These are phyloP conservation scores for Fusarium pseudograminearum DNA, from an alignment of 2,329 filamentous ascomycete species.

Conservation along the genomic window DNA sequence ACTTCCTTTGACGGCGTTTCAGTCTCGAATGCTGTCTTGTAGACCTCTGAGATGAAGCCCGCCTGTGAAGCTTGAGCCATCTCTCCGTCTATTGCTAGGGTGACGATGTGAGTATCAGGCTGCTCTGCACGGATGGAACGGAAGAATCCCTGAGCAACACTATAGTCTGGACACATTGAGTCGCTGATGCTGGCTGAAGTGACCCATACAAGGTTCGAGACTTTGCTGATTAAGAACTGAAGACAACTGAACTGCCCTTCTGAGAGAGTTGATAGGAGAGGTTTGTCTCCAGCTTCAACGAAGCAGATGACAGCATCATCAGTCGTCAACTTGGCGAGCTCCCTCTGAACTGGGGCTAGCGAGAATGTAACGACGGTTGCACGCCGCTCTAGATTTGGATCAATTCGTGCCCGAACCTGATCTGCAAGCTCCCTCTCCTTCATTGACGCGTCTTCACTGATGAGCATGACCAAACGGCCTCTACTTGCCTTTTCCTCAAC, in stretches of 20 bases:
- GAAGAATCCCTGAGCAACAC: slow-evolving; percentile 5
- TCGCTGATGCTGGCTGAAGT: rapidly evolving
- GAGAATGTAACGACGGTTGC: rapidly evolving
- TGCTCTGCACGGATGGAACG: neutral
- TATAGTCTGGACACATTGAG: neutral
- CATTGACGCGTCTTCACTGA: rapidly evolving
- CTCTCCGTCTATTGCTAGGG: neutral
- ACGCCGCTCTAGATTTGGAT: rapidly evolving
- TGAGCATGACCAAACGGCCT: rapidly evolving
- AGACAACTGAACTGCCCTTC: neutral
- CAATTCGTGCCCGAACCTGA: rapidly evolving
- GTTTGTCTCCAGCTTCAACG: neutral
- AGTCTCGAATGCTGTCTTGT: neutral
- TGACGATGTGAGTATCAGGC: neutral
- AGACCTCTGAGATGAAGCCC: neutral
- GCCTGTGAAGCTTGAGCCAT: rapidly evolving
- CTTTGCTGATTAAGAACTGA: neutral
- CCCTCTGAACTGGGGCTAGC: rapidly evolving
- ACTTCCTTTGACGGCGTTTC: neutral
- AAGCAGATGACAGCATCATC: neutral
- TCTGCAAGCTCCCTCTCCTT: neutral
- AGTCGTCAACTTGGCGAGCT: neutral
- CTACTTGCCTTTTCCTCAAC: no score
- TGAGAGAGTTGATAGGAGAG: neutral
- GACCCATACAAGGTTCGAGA: neutral